Evolutionary conservation across 345 rosid genomes (phyloP).

Genomic region (Eucalyptus curtisii): DNA sequence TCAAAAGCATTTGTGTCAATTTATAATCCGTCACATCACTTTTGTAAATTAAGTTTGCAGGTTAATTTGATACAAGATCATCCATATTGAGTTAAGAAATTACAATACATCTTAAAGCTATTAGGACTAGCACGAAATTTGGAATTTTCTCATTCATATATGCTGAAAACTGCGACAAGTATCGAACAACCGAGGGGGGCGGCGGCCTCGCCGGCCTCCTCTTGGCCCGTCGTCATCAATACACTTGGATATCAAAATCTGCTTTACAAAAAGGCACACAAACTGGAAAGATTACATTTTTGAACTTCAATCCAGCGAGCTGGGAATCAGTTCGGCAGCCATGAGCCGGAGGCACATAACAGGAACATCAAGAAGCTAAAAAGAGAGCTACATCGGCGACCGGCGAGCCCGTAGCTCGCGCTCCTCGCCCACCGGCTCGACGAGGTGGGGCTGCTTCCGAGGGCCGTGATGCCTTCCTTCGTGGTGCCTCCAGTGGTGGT

Average conservation of each 20-base stretch:
- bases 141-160: fast-evolving
- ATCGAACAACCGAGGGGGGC: neutral
- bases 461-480: constrained; percentile 7
- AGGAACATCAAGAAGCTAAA: neutral
- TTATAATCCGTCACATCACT: fast-evolving
- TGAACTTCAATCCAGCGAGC: neutral
- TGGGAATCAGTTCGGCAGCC: neutral
- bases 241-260: neutral
- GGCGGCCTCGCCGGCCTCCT: neutral
- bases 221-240: neutral
- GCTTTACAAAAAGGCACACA: neutral
- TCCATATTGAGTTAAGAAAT: fast-evolving
- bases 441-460: neutral
- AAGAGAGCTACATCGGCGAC: neutral
- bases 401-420: neutral
- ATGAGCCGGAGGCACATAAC: neutral
- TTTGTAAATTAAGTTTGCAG: no score
- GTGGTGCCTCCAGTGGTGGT: neutral
- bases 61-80: neutral
- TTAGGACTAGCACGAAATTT: fast-evolving
- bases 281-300: neutral
- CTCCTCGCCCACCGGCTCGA: neutral
- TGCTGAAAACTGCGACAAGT: neutral
- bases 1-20: fast-evolving
- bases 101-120: fast-evolving